Percentiles rank a stretch among this genome's conserved stretches.
phyloP scores from a whole-genome alignment of 2,329 filamentous ascomycete species.

The Aspergillus sp. region DNA sequence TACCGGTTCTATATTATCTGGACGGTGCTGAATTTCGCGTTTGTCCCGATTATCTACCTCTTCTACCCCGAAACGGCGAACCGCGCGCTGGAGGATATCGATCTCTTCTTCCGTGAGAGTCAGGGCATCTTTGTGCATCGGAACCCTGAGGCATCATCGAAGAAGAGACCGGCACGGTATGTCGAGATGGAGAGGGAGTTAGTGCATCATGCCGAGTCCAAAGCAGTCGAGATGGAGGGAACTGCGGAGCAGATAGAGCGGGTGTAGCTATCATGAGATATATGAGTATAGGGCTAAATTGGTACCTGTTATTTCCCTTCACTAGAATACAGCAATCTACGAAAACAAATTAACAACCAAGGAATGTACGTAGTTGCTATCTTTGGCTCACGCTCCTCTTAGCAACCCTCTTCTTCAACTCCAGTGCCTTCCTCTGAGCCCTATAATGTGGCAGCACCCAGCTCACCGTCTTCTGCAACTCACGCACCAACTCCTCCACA shows the following conservation, averaged over 20 bases:
- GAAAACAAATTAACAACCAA: not conserved
- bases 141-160: slow-evolving; percentile 4
- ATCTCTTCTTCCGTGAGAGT: slow-evolving; percentile 21
- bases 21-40: slow-evolving; percentile 18
- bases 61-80: slow-evolving; percentile 27
- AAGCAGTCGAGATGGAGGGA: not conserved
- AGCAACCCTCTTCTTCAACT: not conserved
- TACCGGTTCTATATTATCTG: slow-evolving; percentile 26
- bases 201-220: not conserved
- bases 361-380: no score
- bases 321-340: no score
- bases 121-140: slow-evolving; percentile 3
- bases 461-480: not conserved
- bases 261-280: not conserved
- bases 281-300: not conserved
- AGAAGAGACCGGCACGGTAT: slow-evolving; percentile 4
- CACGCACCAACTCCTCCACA: not conserved
- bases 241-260: not conserved
- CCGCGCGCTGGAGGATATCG: slow-evolving; percentile 25
- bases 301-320: not conserved
- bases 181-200: slow-evolving; percentile 7
- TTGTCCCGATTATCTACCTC: slow-evolving; percentile 22
- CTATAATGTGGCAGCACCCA: not conserved
- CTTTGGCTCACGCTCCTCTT: not conserved
- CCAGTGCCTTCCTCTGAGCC: not conserved